Conservation (phyloP, 495 filamentous ascomycete species). For the Penicillium crystallinum region DNA sequence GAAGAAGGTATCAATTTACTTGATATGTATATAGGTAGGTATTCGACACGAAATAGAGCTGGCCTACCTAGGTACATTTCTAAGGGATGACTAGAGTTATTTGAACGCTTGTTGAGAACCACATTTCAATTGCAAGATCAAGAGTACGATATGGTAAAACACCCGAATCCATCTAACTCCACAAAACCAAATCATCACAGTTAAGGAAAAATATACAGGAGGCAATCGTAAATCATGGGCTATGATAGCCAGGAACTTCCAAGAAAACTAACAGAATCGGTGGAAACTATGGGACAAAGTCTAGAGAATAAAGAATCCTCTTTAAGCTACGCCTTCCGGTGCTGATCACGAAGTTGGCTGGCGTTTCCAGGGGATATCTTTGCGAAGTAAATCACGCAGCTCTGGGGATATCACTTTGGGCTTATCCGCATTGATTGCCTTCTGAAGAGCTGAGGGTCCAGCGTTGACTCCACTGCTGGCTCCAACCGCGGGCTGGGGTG, state of each 20-base stretch:
- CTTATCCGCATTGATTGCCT: constrained; percentile 27
- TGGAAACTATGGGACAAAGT: neutral
- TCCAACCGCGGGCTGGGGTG: constrained; percentile 23
- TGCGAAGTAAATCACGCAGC: constrained; percentile 67
- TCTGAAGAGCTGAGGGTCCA: constrained; percentile 15
- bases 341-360: constrained; percentile 9
- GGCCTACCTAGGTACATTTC: too few species aligned
- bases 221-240: constrained; percentile 1
- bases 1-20: too few species aligned
- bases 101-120: too few species aligned
- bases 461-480: constrained; percentile 24
- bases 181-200: neutral
- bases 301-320: neutral
- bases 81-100: too few species aligned
- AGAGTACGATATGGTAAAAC: neutral
- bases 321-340: neutral
- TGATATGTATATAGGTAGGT: too few species aligned
- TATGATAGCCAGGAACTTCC: neutral
- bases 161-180: neutral
- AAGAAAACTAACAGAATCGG: neutral
- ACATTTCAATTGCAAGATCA: neutral
- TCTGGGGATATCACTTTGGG: constrained; percentile 75
- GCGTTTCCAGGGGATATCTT: constrained; percentile 51
- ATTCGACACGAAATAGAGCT: too few species aligned
- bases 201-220: neutral